These are phyloP conservation scores for Podila verticillata DNA, from an alignment of 192 early-diverging fungal species.

Conservation along the genomic window DNA sequence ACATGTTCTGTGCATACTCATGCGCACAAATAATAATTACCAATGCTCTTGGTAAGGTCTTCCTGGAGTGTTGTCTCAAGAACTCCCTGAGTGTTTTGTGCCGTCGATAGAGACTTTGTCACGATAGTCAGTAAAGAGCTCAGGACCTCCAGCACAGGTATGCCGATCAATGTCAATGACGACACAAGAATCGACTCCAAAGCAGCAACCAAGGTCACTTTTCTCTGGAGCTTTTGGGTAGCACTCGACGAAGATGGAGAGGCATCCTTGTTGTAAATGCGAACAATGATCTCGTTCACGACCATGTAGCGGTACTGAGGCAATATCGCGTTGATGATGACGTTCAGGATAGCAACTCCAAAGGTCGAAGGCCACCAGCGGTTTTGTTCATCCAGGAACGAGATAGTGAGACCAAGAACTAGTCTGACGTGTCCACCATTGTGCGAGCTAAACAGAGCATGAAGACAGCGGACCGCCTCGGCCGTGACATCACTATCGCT, in stretches of 20 bases:
- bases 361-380: conserved; percentile 51
- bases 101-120: conserved; percentile 38
- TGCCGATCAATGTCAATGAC: conserved; percentile 55
- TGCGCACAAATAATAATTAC: conserved; percentile 12
- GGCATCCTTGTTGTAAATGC: conserved; percentile 41
- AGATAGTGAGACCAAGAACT: conserved; percentile 35
- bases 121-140: conserved; percentile 54
- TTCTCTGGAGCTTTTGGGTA: conserved; percentile 42
- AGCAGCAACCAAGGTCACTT: conserved; percentile 55
- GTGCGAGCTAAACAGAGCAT: conserved; percentile 36
- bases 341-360: conserved; percentile 36
- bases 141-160: conserved; percentile 63
- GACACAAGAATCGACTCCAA: conserved; percentile 55
- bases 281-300: conserved; percentile 58
- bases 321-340: conserved; percentile 39
- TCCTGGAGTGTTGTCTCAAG: conserved; percentile 32
- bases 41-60: conserved; percentile 38
- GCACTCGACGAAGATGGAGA: conserved; percentile 19
- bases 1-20: neutral
- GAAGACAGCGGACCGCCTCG: conserved; percentile 47
- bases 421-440: conserved; percentile 33
- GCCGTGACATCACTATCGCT: conserved; percentile 37
- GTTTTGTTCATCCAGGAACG: conserved; percentile 44
- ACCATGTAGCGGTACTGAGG: conserved; percentile 61
- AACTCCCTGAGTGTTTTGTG: neutral